Evolutionary conservation across 208 protist genomes (phyloP).

Genomic region (Leishmania major): DNA sequence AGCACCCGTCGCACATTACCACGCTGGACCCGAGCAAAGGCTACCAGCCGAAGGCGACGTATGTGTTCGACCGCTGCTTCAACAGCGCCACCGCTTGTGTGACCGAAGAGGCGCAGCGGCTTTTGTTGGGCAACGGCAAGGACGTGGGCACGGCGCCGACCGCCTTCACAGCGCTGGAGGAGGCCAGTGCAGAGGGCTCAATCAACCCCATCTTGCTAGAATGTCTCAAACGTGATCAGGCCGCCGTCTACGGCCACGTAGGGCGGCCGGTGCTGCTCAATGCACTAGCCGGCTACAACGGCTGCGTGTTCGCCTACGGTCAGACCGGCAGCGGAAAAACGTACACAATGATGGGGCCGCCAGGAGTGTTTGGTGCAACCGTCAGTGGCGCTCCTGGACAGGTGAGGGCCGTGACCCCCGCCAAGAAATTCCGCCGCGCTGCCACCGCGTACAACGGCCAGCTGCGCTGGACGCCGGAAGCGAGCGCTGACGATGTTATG

Average conservation of each 20-base stretch:
- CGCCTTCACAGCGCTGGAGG: conserved; percentile 17
- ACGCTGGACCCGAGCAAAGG: conserved; percentile 48
- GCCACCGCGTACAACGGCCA: conserved; percentile 19
- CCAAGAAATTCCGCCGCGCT: conserved; percentile 26
- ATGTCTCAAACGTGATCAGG: conserved; percentile 41
- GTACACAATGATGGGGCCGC: conserved; percentile 92
- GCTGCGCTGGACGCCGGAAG: not conserved
- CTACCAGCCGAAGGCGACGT: conserved; percentile 55
- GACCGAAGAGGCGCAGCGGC: conserved; percentile 6
- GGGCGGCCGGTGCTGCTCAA: conserved; percentile 69
- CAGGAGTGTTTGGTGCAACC: conserved; percentile 13
- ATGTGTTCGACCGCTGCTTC: conserved; percentile 78
- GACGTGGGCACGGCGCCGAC: not conserved
- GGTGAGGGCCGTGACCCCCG: not conserved
- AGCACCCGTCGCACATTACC: conserved; percentile 73
- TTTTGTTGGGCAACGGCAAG: conserved; percentile 11
- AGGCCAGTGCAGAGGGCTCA: not conserved
- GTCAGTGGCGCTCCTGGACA: not conserved
- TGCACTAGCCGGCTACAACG: conserved; percentile 86
- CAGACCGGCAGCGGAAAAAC: conserved; percentile 94
- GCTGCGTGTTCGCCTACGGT: conserved; percentile 91
- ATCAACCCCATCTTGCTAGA: conserved; percentile 24
- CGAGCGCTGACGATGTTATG: conserved; percentile 12
- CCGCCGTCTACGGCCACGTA: conserved; percentile 63
- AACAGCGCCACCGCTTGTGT: conserved; percentile 15